Evolutionary conservation across 257 asterid genomes (phyloP).

Genomic region (Forsythia suspensa): DNA sequence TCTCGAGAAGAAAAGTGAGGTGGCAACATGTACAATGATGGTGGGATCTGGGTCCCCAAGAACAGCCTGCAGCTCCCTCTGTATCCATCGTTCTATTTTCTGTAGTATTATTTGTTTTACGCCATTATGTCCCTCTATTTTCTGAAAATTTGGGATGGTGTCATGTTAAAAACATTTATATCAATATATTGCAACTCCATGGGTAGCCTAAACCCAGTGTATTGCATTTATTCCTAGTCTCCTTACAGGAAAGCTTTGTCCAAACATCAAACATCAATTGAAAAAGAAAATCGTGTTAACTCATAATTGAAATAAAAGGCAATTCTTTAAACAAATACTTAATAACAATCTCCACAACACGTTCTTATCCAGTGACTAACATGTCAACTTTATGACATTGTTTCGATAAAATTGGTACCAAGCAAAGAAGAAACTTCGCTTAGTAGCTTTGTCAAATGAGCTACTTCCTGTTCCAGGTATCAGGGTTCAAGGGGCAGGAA

Average conservation of each 20-base stretch:
- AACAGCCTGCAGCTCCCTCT: conserved; percentile 59
- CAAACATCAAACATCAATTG: background rate
- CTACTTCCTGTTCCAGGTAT: background rate
- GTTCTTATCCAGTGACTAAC: background rate
- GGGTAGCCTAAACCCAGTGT: background rate
- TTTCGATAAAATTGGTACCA: background rate
- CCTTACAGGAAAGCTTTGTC: background rate
- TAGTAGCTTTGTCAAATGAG: background rate
- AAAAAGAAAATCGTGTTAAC: background rate
- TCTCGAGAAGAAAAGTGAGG: conserved; percentile 44
- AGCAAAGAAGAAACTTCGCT: background rate
- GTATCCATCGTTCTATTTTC: conserved; percentile 55
- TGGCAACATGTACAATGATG: conserved; percentile 53
- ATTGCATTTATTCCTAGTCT: background rate
- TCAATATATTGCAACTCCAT: background rate
- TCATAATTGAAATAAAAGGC: background rate
- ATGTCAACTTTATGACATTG: background rate
- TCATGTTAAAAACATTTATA: background rate
- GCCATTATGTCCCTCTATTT: conserved; percentile 20
- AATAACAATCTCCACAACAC: background rate
- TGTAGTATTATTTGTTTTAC: conserved; percentile 33
- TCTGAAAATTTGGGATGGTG: conserved; percentile 26
- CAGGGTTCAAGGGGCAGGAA: background rate
- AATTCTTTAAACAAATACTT: background rate
- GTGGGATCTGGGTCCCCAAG: conserved; percentile 66